A percentile compares a stretch with the other conserved stretches of the same genome.
Conservation (phyloP, 805 yeast species). For the Vanderwaltozyma tropicalis region DNA sequence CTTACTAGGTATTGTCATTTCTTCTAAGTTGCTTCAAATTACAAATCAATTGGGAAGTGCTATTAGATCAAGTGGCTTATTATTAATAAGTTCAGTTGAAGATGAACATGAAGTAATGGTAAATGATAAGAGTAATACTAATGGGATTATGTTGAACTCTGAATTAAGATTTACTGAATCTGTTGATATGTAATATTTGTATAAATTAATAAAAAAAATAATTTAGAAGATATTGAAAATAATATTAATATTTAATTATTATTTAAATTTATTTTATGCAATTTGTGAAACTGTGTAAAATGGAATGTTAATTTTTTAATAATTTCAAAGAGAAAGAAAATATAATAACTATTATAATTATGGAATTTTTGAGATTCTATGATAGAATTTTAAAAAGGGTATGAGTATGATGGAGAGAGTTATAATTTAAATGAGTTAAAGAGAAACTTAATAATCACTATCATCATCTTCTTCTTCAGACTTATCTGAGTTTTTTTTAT, state of each 20-base stretch:
- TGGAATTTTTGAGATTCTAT: too few species aligned
- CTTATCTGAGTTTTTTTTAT: constrained; percentile 2
- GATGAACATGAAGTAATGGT: background rate
- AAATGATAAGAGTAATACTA: background rate
- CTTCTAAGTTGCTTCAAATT: constrained; percentile 54
- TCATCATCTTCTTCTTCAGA: constrained; percentile 3
- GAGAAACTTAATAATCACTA: background rate
- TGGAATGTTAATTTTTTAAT: too few species aligned
- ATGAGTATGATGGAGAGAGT: too few species aligned
- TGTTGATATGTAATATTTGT: background rate
- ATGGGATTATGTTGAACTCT: background rate
- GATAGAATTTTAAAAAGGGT: too few species aligned
- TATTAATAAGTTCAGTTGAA: constrained; percentile 42
- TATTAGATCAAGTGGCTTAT: constrained; percentile 70
- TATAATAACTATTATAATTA: too few species aligned
- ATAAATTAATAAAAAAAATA: background rate
- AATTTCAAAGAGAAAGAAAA: too few species aligned
- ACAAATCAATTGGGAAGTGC: constrained; percentile 70
- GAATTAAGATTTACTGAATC: background rate
- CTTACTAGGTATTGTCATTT: constrained; percentile 72
- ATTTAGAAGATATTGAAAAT: too few species aligned
- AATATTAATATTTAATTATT: too few species aligned
- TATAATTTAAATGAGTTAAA: too few species aligned
- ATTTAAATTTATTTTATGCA: too few species aligned
- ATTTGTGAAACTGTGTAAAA: background rate